Evolutionary conservation across 1,284 basidiomycete species (phyloP), one percentile per base, ranked within the genome.

Genomic region (Garcileccinum viscosum): DNA sequence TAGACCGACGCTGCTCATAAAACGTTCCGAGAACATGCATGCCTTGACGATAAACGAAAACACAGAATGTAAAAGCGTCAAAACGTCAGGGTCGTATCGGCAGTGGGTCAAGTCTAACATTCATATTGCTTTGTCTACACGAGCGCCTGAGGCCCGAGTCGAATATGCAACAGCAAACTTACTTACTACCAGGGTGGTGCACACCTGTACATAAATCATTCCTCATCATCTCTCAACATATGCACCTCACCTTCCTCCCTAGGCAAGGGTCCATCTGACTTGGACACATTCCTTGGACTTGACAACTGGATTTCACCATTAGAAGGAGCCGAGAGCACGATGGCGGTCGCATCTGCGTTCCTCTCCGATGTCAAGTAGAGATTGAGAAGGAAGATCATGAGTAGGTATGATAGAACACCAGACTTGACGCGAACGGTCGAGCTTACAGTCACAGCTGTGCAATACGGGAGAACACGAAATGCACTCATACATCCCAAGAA

Each of bases 401-500:
- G 87, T 15, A 92, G 85, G 80, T 96, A 95, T 62, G 95, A 80
- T 62, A 94, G 72, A 83, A 94, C 0, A 93, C 90, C 63, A 93
- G 80, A 73, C 91, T 93, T 4, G 7, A 30, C 35, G n/a, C 6
- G n/a, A 5, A 40, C 19, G 65, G 44, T 67, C 30, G 47, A 69
- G 64, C 9, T 59, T 32, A 37, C 50, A 69, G 47, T 56, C 4
- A 44, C 22, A 7, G 40, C 32, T 53, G 38, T 37, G 9, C 1
- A 30, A 22, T 27, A 22, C n/a, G n/a, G 50, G 8, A 17, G 17
- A 9, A 22, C 17, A 3, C 5, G 5, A 35, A 27, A 64, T 60
- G 30, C 12, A 76, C 89, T 93, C 95, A 81, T 93, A 94, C 85
- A 95, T 90, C 76, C 93, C 91, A 7, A 96, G 84, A 60, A 93